These are phyloP conservation scores for Collybia sordida DNA, from an alignment of 768 basidiomycete species.

Conservation along the genomic window DNA sequence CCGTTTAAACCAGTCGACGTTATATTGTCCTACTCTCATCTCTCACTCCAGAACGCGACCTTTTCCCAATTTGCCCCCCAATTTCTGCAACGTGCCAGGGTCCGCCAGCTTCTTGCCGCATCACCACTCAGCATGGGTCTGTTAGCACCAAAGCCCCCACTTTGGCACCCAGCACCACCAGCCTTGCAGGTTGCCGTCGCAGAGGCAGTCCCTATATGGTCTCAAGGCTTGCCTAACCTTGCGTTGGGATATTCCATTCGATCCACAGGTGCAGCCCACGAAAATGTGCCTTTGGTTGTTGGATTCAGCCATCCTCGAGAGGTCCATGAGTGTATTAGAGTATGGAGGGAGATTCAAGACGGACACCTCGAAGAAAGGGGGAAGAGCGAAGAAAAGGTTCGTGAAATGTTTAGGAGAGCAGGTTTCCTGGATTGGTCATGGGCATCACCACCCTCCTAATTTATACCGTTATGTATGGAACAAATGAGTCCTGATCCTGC, in stretches of 20 bases:
- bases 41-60: slow-evolving; percentile 71
- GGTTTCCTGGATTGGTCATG: slow-evolving; percentile 71
- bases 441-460: slow-evolving; percentile 58
- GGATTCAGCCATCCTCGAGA: slow-evolving; percentile 72
- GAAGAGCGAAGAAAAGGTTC: slow-evolving; percentile 44
- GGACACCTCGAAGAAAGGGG: slow-evolving; percentile 31
- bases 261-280: slow-evolving; percentile 36
- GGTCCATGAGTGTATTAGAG: slow-evolving; percentile 70
- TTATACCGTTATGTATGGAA: slow-evolving; percentile 2
- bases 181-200: slow-evolving; percentile 42
- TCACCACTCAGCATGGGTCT: slow-evolving; percentile 88
- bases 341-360: slow-evolving; percentile 62
- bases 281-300: slow-evolving; percentile 60
- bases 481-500: neutral
- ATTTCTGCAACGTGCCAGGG: slow-evolving; percentile 60
- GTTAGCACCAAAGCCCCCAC: slow-evolving; percentile 52
- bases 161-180: slow-evolving; percentile 78
- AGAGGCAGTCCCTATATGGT: slow-evolving; percentile 39
- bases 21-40: slow-evolving; percentile 79
- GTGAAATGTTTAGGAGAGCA: slow-evolving; percentile 43
- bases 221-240: slow-evolving; percentile 54
- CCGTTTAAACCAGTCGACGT: slow-evolving; percentile 76
- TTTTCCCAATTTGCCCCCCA: slow-evolving; percentile 54
- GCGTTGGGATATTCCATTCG: slow-evolving; percentile 75
- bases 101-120: slow-evolving; percentile 70